Conservation (phyloP, 768 basidiomycete species). For the Mycena rosella region DNA sequence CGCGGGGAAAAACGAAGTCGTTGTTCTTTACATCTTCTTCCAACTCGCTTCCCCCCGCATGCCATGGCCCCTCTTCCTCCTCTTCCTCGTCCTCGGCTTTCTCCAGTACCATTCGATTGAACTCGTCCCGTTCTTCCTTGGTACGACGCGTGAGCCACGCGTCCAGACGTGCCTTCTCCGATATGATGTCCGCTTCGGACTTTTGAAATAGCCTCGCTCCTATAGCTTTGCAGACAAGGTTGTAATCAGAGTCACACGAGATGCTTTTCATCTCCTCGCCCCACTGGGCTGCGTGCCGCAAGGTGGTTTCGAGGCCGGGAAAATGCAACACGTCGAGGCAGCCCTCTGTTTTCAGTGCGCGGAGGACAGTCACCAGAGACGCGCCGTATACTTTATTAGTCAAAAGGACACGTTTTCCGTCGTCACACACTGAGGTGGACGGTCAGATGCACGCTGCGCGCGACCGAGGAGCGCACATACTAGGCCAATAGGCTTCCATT, state of each 20-base stretch:
- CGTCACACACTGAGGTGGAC: constrained; percentile 46
- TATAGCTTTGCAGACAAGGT: constrained; percentile 49
- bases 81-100: constrained; percentile 38
- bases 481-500: constrained; percentile 46
- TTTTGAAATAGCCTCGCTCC: constrained; percentile 47
- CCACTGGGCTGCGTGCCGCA: constrained; percentile 44
- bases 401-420: constrained; percentile 45
- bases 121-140: constrained; percentile 17
- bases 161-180: constrained; percentile 46
- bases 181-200: constrained; percentile 36
- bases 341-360: constrained; percentile 45
- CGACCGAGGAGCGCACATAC: constrained; percentile 39
- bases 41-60: constrained; percentile 31
- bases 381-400: constrained; percentile 53
- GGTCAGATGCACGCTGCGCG: constrained; percentile 1
- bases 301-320: constrained; percentile 49
- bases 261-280: constrained; percentile 42
- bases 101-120: constrained; percentile 27
- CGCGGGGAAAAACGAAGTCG: constrained; percentile 43
- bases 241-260: constrained; percentile 42
- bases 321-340: constrained; percentile 47
- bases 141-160: constrained; percentile 44
- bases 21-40: constrained; percentile 44
- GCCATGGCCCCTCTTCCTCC: constrained; percentile 27
- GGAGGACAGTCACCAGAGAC: constrained; percentile 47